Evolutionary conservation across 257 asterid genomes (phyloP).

Genomic region (Anisodus acutangulus): DNA sequence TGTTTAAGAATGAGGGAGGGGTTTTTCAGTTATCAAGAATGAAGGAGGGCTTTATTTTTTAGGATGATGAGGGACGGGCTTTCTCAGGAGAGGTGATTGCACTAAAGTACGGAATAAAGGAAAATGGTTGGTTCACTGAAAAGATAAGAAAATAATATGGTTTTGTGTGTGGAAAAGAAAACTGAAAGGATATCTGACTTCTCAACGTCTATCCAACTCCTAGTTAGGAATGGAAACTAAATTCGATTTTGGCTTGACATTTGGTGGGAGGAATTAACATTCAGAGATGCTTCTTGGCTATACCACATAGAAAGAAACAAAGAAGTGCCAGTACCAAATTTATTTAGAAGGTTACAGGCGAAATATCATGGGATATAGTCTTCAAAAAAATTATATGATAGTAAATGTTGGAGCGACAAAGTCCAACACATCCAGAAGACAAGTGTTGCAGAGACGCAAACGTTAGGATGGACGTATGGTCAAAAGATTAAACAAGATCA

Average conservation of each 20-base stretch:
- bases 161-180: background rate
- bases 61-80: background rate
- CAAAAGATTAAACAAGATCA: background rate
- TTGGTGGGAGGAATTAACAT: too few species aligned
- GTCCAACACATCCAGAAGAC: conserved; percentile 9
- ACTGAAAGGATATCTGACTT: background rate
- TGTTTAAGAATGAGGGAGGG: background rate
- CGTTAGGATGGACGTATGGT: background rate
- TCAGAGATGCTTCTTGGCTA: background rate
- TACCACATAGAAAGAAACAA: background rate
- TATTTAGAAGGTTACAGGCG: background rate
- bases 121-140: background rate
- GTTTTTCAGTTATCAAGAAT: too few species aligned
- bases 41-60: background rate
- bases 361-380: background rate
- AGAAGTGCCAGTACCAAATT: background rate
- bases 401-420: background rate
- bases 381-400: background rate
- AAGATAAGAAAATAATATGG: background rate
- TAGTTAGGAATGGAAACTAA: conserved; percentile 4
- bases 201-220: background rate
- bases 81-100: background rate
- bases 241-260: too few species aligned
- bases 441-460: background rate
- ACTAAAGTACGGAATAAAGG: background rate